Evolutionary conservation across 1,139 yeast species (phyloP).

Genomic region (Blastobotrys indianensis): DNA sequence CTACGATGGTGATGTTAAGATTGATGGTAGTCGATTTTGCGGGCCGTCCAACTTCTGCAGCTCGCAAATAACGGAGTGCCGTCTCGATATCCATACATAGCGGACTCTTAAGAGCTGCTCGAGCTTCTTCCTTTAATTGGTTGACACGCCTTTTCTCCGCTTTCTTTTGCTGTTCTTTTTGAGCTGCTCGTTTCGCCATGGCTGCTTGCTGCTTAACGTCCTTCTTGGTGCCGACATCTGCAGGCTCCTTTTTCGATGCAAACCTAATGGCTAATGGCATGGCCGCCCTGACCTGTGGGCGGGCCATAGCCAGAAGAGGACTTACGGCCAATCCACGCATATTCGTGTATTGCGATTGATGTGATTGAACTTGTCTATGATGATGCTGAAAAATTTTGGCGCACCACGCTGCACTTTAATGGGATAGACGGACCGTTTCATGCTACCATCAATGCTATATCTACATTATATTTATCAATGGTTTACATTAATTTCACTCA

Average conservation of each 20-base stretch:
- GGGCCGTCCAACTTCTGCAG: conserved; percentile 85
- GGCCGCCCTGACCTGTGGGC: background rate
- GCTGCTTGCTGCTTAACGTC: conserved; percentile 31
- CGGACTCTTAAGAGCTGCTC: conserved; percentile 36
- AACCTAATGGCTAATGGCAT: conserved; percentile 7
- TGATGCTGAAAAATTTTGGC: conserved; percentile 3
- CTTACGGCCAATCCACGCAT: background rate
- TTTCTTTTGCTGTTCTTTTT: conserved; percentile 25
- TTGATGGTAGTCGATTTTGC: conserved; percentile 61
- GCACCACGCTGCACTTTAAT: background rate
- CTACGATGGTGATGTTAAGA: conserved; percentile 59
- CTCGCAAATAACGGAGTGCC: conserved; percentile 76
- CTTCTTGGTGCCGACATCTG: conserved; percentile 20
- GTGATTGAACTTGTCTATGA: background rate
- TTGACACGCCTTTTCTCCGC: conserved; percentile 20
- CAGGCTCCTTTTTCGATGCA: conserved; percentile 9
- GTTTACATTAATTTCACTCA: background rate
- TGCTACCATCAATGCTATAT: background rate
- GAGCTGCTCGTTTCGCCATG: conserved; percentile 28
- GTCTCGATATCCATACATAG: conserved; percentile 64
- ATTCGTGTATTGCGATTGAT: background rate
- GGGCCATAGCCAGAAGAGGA: background rate
- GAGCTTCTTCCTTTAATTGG: conserved; percentile 18
- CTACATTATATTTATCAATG: background rate
- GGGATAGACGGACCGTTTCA: background rate